phyloP scores from a whole-genome alignment of 1,284 basidiomycete species.

The Trametes polyzona region DNA sequence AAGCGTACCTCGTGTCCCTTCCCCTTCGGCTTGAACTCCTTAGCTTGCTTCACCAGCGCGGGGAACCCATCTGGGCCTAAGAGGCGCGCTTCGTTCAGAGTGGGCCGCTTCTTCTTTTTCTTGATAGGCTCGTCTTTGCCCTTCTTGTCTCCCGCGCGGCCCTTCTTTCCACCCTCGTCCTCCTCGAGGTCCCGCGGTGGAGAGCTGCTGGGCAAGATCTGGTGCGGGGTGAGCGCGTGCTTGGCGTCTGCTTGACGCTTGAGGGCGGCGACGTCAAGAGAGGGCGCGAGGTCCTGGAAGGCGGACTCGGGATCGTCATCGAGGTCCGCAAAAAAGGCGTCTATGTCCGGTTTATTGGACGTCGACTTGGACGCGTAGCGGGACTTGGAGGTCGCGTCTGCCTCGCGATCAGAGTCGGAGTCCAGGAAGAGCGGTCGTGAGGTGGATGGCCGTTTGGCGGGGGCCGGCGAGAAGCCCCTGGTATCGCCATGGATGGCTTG shows the following conservation, averaged over 20 bases:
- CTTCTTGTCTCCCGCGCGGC: constrained; percentile 25
- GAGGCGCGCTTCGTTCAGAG: constrained; percentile 75
- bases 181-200: constrained; percentile 41
- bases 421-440: constrained; percentile 52
- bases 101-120: constrained; percentile 56
- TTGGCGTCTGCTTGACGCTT: constrained; percentile 56
- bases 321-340: constrained; percentile 65
- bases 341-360: constrained; percentile 47
- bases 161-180: constrained; percentile 25
- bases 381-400: constrained; percentile 20
- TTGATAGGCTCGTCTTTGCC: constrained; percentile 41
- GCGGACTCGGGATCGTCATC: constrained; percentile 44
- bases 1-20: constrained; percentile 83
- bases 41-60: constrained; percentile 71
- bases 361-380: constrained; percentile 25
- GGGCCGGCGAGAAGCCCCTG: constrained; percentile 18
- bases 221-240: constrained; percentile 40
- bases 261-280: constrained; percentile 54
- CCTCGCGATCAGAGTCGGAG: constrained; percentile 53
- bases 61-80: constrained; percentile 79
- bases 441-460: constrained; percentile 32
- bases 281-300: constrained; percentile 49
- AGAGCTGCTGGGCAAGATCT: constrained; percentile 52
- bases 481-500: not conserved
- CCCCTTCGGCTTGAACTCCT: constrained; percentile 77